Conservation (phyloP, 176 grass and related monocot species). For the Chrysopogon serrulatus region DNA sequence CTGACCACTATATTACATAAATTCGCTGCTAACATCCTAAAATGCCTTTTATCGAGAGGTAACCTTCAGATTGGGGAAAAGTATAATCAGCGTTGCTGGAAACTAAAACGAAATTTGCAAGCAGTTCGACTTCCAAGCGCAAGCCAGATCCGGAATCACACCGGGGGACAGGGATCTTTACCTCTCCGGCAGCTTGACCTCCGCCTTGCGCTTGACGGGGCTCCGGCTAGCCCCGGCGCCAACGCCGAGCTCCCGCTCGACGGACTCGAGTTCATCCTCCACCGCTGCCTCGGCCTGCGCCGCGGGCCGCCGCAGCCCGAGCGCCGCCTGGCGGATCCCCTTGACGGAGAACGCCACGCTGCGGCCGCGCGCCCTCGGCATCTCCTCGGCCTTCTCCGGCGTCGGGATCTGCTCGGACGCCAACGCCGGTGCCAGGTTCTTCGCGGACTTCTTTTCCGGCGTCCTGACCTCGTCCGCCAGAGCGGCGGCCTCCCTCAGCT, state of each 20-base stretch:
- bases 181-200: slow-evolving; percentile 67
- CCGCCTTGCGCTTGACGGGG: slow-evolving; percentile 25
- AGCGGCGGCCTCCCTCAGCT: not conserved
- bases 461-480: not conserved
- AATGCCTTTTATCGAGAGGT: not conserved
- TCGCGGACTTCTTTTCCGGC: slow-evolving; percentile 20
- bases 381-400: slow-evolving; percentile 48
- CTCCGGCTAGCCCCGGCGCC: not conserved
- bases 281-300: not conserved
- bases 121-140: not conserved
- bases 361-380: slow-evolving; percentile 17
- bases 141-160: not conserved
- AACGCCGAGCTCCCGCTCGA: slow-evolving; percentile 38
- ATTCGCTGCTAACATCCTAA: not conserved
- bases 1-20: too few relatives aligned
- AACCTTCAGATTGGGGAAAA: not conserved
- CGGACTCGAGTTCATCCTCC: slow-evolving; percentile 37
- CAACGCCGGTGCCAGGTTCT: not conserved
- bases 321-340: slow-evolving; percentile 47
- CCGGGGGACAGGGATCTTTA: not conserved
- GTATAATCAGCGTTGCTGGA: not conserved
- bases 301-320: slow-evolving; percentile 26
- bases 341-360: slow-evolving; percentile 65
- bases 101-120: not conserved
- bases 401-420: slow-evolving; percentile 33